Evolutionary conservation across 352 stramenopile species (phyloP), one percentile per base, ranked within the genome.

Genomic region (Pythium phragmiticola): DNA sequence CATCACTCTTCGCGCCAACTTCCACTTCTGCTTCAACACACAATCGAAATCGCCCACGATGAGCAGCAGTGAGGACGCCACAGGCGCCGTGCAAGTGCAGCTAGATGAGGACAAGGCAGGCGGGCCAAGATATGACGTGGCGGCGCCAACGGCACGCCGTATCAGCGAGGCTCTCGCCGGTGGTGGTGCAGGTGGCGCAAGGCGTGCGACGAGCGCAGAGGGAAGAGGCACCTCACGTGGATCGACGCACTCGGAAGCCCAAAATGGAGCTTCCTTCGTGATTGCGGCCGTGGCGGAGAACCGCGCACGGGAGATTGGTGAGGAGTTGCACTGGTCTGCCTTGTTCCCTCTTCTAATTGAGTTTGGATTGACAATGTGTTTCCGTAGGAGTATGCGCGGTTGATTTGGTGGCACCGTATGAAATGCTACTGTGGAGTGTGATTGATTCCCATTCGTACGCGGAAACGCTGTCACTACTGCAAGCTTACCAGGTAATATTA

Each of bases 391-490:
- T 93, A 14, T 89, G 81, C 60, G 83, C 83, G 7, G 79, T 93
- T 30, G 84, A 93, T 55, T 74, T 93, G 52, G 62, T 73, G 14
- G 77, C 82, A 13, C 84, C 84, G 7, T 80, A 90, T 46, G 84
- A 93, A 57, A 52, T 93, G 16, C 58, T 93, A 8, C 64, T 93
- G 9, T 93, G 84, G 84, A 90, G 72, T 19, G 69, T 93, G 45
- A 90, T 93, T 50, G 84, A 93, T 58, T 90, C 84, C 2, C 79
- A 88, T 50, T 82, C 76, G 28, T 93, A 93, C 28, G 70, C 80
- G 19, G 78, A 93, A 43, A 89, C 80, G 3, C 59, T 92, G 12
- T 81, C 80, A 13, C 68, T 93, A 13, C 76, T 93, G 23, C 74
- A 88, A 60, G 81, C 81, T 2, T 93, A 90, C 47, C 69, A 90